Evolutionary conservation across 1,139 yeast species (phyloP).

Genomic region (Sugiyamaella castrensis): DNA sequence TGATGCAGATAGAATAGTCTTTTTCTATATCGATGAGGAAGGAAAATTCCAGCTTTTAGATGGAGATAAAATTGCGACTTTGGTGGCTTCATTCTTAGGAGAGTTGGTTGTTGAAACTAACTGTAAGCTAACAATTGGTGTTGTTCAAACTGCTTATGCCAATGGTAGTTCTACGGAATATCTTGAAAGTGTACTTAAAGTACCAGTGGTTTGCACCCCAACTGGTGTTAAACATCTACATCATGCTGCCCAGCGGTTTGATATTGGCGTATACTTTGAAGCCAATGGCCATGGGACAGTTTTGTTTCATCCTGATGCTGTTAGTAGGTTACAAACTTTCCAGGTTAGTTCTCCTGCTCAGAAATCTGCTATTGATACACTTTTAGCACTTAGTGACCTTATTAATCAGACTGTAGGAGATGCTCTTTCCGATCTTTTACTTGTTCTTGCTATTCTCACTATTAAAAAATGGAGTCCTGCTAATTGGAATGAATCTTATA

Average conservation of each 20-base stretch:
- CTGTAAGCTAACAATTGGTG: conserved; percentile 56
- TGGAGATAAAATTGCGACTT: conserved; percentile 90
- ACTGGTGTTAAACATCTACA: conserved; percentile 97
- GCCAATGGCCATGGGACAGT: conserved; percentile 99
- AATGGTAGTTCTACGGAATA: conserved; percentile 87
- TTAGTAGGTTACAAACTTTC: conserved; percentile 37
- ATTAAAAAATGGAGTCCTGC: conserved; percentile 57
- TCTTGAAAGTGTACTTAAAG: conserved; percentile 55
- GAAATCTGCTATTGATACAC: conserved; percentile 47
- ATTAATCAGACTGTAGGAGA: conserved; percentile 98
- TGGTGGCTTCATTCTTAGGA: conserved; percentile 68
- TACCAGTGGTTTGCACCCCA: conserved; percentile 86
- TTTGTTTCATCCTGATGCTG: conserved; percentile 63
- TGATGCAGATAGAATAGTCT: conserved; percentile 93
- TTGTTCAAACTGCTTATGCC: conserved; percentile 97
- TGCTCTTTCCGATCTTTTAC: conserved; percentile 84
- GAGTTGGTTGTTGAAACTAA: conserved; percentile 46
- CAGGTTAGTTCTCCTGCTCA: conserved; percentile 39
- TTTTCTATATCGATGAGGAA: conserved; percentile 58
- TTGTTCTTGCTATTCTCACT: conserved; percentile 64
- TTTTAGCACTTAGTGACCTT: conserved; percentile 59
- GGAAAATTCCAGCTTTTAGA: conserved; percentile 68
- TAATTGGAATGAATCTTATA: conserved; percentile 74
- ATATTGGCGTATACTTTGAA: conserved; percentile 91
- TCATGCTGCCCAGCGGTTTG: conserved; percentile 78